Percentiles rank a stretch among this genome's conserved stretches.
These are phyloP conservation scores for Trifolium repens DNA, from an alignment of 306 rosid genomes.

Conservation along the genomic window DNA sequence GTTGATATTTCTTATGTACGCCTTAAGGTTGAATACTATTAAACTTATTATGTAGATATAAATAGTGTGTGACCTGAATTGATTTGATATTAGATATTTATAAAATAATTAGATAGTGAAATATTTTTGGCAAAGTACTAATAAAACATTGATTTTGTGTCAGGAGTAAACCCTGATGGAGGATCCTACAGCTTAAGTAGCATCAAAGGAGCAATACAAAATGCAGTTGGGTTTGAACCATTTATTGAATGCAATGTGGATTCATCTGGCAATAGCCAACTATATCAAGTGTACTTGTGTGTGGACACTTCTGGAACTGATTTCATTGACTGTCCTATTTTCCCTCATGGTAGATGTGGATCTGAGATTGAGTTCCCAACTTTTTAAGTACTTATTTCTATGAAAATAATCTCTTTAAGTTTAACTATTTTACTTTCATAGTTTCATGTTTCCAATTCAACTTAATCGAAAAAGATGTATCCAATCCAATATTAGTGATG, in stretches of 20 bases:
- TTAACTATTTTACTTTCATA: background rate
- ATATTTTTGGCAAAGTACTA: background rate
- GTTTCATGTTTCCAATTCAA: background rate
- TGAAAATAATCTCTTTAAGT: background rate
- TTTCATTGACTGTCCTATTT: constrained; percentile 57
- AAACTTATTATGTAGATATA: no score
- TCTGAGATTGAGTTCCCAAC: constrained; percentile 57
- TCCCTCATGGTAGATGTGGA: constrained; percentile 47
- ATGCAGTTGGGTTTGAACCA: constrained; percentile 46
- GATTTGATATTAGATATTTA: no score
- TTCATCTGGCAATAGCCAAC: constrained; percentile 48
- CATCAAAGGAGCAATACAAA: constrained; percentile 50
- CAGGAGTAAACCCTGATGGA: constrained; percentile 60
- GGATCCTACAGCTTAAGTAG: constrained; percentile 47
- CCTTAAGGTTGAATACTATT: no score
- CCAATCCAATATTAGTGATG: background rate
- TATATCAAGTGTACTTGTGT: constrained; percentile 62
- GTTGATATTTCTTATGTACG: no score
- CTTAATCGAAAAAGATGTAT: background rate
- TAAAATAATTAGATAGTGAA: no score
- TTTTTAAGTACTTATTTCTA: constrained; percentile 36
- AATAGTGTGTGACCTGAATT: no score
- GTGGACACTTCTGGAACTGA: constrained; percentile 50
- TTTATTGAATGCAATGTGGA: constrained; percentile 60
- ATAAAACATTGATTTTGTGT: constrained; percentile 13